These are phyloP conservation scores for Arabidopsis lyrata DNA, from an alignment of 441 rosid genomes.

Conservation along the genomic window DNA sequence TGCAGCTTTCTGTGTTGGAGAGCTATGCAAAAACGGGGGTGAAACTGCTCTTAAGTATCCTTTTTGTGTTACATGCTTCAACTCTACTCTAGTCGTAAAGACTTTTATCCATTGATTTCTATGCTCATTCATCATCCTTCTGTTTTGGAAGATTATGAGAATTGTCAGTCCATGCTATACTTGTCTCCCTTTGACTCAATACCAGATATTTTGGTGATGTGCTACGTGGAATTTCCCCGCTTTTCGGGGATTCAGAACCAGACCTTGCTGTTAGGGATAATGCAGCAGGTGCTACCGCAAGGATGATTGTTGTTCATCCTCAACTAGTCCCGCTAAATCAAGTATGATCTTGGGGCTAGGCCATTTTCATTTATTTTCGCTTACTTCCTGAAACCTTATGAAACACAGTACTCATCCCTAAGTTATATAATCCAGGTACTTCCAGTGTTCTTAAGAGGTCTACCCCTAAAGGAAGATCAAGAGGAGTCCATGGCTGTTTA, in stretches of 20 bases:
- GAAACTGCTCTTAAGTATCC: slow-evolving; percentile 90
- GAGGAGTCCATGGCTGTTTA: slow-evolving; percentile 96
- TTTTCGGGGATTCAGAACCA: slow-evolving; percentile 94
- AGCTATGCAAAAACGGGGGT: slow-evolving; percentile 95
- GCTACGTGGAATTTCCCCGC: slow-evolving; percentile 75
- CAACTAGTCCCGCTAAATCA: slow-evolving; percentile 90
- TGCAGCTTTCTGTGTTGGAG: slow-evolving; percentile 99
- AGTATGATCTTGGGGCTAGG: slow-evolving; percentile 50
- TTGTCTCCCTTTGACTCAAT: slow-evolving; percentile 55
- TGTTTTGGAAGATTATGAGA: slow-evolving; percentile 10
- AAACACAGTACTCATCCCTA: slow-evolving; percentile 26
- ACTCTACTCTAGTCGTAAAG: slow-evolving; percentile 11
- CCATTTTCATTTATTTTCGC: slow-evolving; percentile 9
- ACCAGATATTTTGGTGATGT: slow-evolving; percentile 80
- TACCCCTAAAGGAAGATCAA: slow-evolving; percentile 96
- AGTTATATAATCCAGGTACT: slow-evolving; percentile 67
- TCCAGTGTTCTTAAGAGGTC: slow-evolving; percentile 86
- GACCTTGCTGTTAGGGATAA: slow-evolving; percentile 97
- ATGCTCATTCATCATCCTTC: background rate
- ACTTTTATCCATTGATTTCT: background rate
- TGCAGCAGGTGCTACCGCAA: slow-evolving; percentile 99
- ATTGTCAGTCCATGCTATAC: slow-evolving; percentile 9
- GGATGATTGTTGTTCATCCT: slow-evolving; percentile 95
- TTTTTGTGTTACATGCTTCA: slow-evolving; percentile 37
- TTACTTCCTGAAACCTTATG: slow-evolving; percentile 1